Conservation (phyloP, 2,329 filamentous ascomycete species). For the Diaporthe nobilis region DNA sequence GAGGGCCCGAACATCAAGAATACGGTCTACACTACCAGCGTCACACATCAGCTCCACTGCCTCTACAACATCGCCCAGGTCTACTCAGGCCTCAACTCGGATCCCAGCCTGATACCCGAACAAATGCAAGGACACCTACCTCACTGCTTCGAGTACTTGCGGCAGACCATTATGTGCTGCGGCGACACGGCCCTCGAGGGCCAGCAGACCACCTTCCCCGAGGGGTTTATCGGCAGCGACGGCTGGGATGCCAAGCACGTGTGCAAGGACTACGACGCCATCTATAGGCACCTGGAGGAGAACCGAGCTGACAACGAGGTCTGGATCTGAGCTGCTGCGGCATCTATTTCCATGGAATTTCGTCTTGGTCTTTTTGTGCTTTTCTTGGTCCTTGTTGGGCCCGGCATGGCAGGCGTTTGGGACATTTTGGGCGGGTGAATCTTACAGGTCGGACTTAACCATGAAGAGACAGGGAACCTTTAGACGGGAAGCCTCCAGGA, state of each 20-base stretch:
- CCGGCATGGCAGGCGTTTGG: constrained; percentile 23
- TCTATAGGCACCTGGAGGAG: constrained; percentile 52
- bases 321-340: constrained; percentile 54
- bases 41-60: constrained; percentile 62
- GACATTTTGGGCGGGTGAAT: background rate
- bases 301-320: constrained; percentile 52
- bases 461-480: background rate
- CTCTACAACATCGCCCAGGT: constrained; percentile 56
- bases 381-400: background rate
- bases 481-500: background rate
- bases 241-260: constrained; percentile 61
- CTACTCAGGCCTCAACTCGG: constrained; percentile 52
- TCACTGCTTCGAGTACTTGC: constrained; percentile 57
- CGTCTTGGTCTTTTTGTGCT: background rate
- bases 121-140: constrained; percentile 55
- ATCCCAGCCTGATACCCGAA: constrained; percentile 47
- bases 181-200: constrained; percentile 54
- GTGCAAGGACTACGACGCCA: constrained; percentile 55
- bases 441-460: background rate
- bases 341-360: too few species aligned
- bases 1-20: constrained; percentile 47
- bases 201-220: constrained; percentile 56
- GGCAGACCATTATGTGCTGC: constrained; percentile 53
- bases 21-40: constrained; percentile 57
- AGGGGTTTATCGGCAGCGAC: constrained; percentile 55